phyloP scores from a whole-genome alignment of 305 asterid genomes.

The Coffea humblotiana region DNA sequence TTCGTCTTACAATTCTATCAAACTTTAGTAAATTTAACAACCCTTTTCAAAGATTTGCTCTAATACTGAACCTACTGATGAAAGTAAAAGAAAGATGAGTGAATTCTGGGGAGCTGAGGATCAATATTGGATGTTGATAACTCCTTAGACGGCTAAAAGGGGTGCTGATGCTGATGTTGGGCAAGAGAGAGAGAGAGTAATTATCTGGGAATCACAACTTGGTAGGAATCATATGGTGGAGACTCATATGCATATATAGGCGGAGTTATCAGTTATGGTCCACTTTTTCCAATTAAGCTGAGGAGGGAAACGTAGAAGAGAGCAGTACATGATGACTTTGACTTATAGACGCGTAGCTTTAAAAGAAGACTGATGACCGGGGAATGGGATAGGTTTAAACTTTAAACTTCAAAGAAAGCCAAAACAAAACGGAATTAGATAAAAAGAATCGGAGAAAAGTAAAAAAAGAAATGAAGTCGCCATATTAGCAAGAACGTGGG shows the following conservation, averaged over 20 bases:
- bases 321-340: slow-evolving; percentile 2
- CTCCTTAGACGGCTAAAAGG: not conserved
- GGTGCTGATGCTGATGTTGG: not conserved
- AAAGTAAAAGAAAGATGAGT: not conserved
- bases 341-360: slow-evolving; percentile 9
- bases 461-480: not conserved
- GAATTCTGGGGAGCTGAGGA: not conserved
- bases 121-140: not conserved
- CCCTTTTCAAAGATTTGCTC: not conserved
- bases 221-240: not conserved
- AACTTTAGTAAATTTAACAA: not conserved
- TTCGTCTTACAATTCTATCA: not conserved
- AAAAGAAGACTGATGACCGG: not conserved
- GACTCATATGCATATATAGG: not conserved
- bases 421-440: not conserved
- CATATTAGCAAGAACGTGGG: too few species aligned
- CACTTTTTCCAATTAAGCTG: not conserved
- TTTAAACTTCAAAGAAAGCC: not conserved
- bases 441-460: not conserved
- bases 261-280: not conserved
- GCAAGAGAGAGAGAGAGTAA: not conserved
- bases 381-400: not conserved
- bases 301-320: not conserved
- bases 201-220: not conserved
- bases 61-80: not conserved